Evolutionary conservation across 2,329 filamentous ascomycete species (phyloP).

Genomic region (Cladosporium sp.): DNA sequence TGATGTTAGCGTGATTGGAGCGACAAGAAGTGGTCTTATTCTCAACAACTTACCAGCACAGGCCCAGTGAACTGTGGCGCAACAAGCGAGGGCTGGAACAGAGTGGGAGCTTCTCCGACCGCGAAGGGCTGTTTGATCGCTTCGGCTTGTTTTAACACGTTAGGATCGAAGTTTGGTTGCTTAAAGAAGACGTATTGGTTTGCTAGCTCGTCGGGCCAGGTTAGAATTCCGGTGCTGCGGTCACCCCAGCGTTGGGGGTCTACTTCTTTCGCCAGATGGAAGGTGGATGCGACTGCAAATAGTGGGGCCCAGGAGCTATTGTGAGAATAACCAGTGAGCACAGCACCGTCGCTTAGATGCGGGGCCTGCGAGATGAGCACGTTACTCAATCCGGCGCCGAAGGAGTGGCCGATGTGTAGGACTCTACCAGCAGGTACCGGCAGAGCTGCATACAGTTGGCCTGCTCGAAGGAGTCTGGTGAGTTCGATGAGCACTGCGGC

Average conservation of each 20-base stretch:
- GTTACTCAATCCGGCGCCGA: slow-evolving; percentile 16
- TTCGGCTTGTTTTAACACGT: slow-evolving; percentile 29
- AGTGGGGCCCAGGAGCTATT: background rate
- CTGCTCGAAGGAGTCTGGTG: slow-evolving; percentile 16
- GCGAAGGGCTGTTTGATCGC: slow-evolving; percentile 32
- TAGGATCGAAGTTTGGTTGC: slow-evolving; percentile 24
- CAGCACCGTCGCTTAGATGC: slow-evolving; percentile 16
- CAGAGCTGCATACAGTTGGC: slow-evolving; percentile 11
- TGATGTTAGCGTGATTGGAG: background rate
- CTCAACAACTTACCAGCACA: slow-evolving; percentile 17
- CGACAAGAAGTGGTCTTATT: too few species aligned
- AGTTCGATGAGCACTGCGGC: slow-evolving; percentile 15
- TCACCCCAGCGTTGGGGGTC: slow-evolving; percentile 15
- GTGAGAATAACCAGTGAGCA: slow-evolving; percentile 18
- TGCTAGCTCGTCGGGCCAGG: slow-evolving; percentile 16
- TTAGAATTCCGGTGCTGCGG: slow-evolving; percentile 15
- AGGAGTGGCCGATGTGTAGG: slow-evolving; percentile 21
- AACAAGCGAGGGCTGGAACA: slow-evolving; percentile 14
- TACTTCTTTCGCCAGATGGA: slow-evolving; percentile 18
- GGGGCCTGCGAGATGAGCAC: slow-evolving; percentile 13
- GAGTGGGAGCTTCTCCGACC: slow-evolving; percentile 26
- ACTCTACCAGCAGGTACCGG: slow-evolving; percentile 15
- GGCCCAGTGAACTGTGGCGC: slow-evolving; percentile 29
- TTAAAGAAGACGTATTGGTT: slow-evolving; percentile 34
- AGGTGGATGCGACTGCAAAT: slow-evolving; percentile 11